Evolutionary conservation across 352 stramenopile species (phyloP).

Genomic region (Phytopythium vexans): DNA sequence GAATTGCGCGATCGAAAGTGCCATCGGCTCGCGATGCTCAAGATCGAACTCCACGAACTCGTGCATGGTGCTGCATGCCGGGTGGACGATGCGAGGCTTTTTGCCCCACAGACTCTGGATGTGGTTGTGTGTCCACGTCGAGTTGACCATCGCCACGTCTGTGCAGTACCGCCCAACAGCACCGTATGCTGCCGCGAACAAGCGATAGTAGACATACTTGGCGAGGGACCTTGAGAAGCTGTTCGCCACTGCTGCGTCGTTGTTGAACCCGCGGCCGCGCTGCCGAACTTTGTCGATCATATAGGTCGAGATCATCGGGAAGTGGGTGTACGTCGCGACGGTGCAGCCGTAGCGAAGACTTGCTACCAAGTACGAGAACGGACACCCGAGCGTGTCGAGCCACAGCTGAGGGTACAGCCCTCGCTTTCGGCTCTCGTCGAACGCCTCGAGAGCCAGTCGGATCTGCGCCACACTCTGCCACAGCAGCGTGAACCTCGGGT

Average conservation of each 20-base stretch:
- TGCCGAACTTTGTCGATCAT: constrained; percentile 96
- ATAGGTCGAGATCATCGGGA: constrained; percentile 99
- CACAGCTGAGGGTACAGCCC: constrained; percentile 87
- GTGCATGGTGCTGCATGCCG: constrained; percentile 91
- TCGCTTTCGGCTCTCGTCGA: constrained; percentile 48
- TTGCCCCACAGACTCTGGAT: constrained; percentile 92
- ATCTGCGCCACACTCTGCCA: constrained; percentile 95
- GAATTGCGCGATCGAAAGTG: constrained; percentile 98
- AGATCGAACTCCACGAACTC: constrained; percentile 71
- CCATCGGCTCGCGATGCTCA: constrained; percentile 55
- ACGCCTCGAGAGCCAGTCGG: constrained; percentile 83
- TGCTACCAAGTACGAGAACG: constrained; percentile 96
- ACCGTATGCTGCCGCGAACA: constrained; percentile 93
- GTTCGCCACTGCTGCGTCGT: constrained; percentile 77
- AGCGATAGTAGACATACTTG: constrained; percentile 96
- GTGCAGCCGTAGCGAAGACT: constrained; percentile 77
- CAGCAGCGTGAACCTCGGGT: constrained; percentile 93
- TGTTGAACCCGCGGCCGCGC: constrained; percentile 93
- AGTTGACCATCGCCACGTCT: constrained; percentile 97
- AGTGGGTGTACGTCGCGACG: constrained; percentile 97
- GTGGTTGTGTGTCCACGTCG: constrained; percentile 96
- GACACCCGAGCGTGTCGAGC: constrained; percentile 97
- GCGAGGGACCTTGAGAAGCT: constrained; percentile 77
- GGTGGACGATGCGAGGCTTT: constrained; percentile 88
- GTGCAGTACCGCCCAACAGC: constrained; percentile 81